phyloP scores from a whole-genome alignment of 192 early-diverging fungal species.

The Coemansia sp. region DNA sequence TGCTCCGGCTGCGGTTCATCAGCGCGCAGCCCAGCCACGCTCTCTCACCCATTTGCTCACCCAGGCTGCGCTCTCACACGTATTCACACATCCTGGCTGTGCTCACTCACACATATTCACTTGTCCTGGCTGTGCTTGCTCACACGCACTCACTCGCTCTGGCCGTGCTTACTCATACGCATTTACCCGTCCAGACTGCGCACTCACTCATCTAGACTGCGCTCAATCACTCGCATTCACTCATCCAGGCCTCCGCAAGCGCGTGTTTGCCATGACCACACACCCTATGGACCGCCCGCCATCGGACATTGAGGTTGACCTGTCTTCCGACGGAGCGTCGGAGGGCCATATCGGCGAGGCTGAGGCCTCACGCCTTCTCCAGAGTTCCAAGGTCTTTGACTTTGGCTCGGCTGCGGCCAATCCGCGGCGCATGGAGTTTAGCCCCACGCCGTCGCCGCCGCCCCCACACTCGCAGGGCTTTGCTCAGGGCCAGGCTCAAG shows the following conservation, averaged over 20 bases:
- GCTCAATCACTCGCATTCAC: no score
- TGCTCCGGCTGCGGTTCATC: slow-evolving; percentile 13
- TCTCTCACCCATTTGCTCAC: no score
- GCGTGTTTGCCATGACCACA: slow-evolving; percentile 41
- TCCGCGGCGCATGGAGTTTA: slow-evolving; percentile 54
- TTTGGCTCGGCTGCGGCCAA: slow-evolving; percentile 22
- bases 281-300: slow-evolving; percentile 51
- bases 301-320: slow-evolving; percentile 54
- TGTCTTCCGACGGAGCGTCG: slow-evolving; percentile 46
- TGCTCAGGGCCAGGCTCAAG: not conserved
- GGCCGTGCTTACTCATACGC: no score
- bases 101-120: no score
- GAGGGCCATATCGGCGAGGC: slow-evolving; percentile 35
- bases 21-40: no score
- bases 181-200: no score
- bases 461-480: slow-evolving; percentile 8
- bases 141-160: no score
- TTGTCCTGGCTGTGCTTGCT: no score
- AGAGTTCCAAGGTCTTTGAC: slow-evolving; percentile 30
- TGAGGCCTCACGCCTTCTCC: slow-evolving; percentile 40
- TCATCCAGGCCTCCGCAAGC: no score
- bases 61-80: no score
- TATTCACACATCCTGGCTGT: no score
- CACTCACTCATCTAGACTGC: no score
- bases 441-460: slow-evolving; percentile 49